Conservation (phyloP, 768 basidiomycete genomes). For the Auricularia cornea region DNA sequence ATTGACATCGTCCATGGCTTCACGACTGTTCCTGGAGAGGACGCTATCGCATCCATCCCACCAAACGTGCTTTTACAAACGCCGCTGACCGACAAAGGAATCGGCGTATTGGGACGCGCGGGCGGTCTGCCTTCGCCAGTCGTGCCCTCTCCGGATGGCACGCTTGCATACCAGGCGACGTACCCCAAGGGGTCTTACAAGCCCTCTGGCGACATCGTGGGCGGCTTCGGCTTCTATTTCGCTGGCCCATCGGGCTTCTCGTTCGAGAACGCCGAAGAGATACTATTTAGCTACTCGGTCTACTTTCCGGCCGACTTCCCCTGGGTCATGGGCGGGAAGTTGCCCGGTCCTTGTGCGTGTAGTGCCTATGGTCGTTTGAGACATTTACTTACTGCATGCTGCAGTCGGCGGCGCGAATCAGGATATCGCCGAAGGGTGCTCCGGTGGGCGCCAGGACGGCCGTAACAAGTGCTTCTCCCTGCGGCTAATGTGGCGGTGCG, state of each 20-base stretch:
- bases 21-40: neutral
- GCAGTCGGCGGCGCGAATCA: conserved; percentile 40
- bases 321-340: conserved; percentile 60
- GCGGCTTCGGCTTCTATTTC: conserved; percentile 70
- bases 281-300: conserved; percentile 53
- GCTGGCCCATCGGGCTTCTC: conserved; percentile 45
- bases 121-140: neutral
- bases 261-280: conserved; percentile 54
- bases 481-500: conserved; percentile 66
- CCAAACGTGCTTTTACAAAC: neutral
- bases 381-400: neutral
- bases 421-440: conserved; percentile 43
- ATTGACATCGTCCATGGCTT: neutral
- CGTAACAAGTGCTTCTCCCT: conserved; percentile 53
- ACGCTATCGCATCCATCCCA: neutral
- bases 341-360: conserved; percentile 57
- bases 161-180: conserved; percentile 37
- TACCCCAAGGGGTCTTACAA: conserved; percentile 54
- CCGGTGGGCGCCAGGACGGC: conserved; percentile 52
- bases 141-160: conserved; percentile 41
- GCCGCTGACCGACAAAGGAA: neutral
- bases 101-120: neutral
- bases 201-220: conserved; percentile 35
- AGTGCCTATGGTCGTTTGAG: neutral
- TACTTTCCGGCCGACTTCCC: conserved; percentile 54